Conservation (phyloP, 2,329 filamentous ascomycete genomes). For the Cordyceps fumosorosea region DNA sequence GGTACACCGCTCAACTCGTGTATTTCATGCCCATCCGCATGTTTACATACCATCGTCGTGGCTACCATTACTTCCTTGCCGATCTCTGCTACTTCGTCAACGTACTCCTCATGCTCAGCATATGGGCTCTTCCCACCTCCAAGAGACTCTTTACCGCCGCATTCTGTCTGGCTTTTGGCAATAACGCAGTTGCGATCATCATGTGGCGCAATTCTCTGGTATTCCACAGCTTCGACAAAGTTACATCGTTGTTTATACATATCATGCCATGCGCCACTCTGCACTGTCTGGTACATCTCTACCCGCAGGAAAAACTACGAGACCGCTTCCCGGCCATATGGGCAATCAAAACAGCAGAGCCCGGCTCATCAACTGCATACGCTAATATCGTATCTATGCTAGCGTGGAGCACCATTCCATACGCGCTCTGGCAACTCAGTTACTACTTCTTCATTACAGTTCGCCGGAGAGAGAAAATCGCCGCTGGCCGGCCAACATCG, state of each 20-base stretch:
- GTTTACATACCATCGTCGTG: constrained; percentile 83
- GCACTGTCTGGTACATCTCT: constrained; percentile 84
- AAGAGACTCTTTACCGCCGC: constrained; percentile 88
- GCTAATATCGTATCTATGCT: constrained; percentile 76
- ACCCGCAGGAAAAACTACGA: constrained; percentile 57
- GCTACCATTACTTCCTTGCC: constrained; percentile 94
- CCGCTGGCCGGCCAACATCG: constrained; percentile 87
- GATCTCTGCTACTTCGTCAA: constrained; percentile 99
- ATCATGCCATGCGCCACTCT: constrained; percentile 96
- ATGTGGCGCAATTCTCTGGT: constrained; percentile 99
- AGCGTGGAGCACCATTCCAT: constrained; percentile 87
- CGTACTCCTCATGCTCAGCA: constrained; percentile 68
- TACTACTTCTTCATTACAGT: constrained; percentile 97
- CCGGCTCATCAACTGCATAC: constrained; percentile 74
- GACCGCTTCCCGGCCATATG: constrained; percentile 78
- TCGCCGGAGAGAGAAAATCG: constrained; percentile 90
- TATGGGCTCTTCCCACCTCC: constrained; percentile 87
- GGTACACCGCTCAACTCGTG: constrained; percentile 80
- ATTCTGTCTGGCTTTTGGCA: constrained; percentile 89
- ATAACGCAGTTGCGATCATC: constrained; percentile 94
- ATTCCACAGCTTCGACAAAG: constrained; percentile 97
- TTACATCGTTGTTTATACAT: constrained; percentile 97
- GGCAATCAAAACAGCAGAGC: constrained; percentile 62
- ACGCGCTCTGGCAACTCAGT: constrained; percentile 82
- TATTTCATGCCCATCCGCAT: constrained; percentile 98